Evolutionary conservation across 1,284 basidiomycete genomes (phyloP).

Genomic region (Puccinia coronata): DNA sequence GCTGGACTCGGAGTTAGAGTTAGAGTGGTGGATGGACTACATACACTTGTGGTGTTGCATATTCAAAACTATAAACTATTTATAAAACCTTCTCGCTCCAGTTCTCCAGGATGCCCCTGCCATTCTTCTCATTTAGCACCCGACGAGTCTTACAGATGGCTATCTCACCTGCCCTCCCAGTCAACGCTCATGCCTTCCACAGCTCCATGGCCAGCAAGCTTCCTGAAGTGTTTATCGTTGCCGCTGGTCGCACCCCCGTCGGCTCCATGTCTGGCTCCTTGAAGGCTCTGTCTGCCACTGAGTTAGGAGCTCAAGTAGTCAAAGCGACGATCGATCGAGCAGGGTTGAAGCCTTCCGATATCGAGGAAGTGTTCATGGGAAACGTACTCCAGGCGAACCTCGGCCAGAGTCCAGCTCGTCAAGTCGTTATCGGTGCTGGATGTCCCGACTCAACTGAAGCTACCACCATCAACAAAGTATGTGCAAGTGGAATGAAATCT

Average conservation of each 20-base stretch:
- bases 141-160: constrained; percentile 25
- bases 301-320: constrained; percentile 84
- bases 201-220: neutral
- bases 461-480: constrained; percentile 86
- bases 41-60: too few species aligned
- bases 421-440: constrained; percentile 78
- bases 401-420: constrained; percentile 61
- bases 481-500: constrained; percentile 62
- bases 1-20: too few species aligned
- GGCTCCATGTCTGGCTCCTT: constrained; percentile 88
- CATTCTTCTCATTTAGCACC: neutral
- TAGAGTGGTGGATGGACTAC: too few species aligned
- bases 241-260: constrained; percentile 89
- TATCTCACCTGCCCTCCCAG: constrained; percentile 10
- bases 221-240: constrained; percentile 82
- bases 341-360: constrained; percentile 74
- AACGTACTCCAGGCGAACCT: constrained; percentile 65
- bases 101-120: too few species aligned
- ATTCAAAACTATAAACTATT: constrained; percentile 2
- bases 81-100: too few species aligned
- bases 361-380: constrained; percentile 96
- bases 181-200: constrained; percentile 7
- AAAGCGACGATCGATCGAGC: constrained; percentile 83
- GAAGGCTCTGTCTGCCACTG: constrained; percentile 82
- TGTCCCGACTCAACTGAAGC: constrained; percentile 83